Conservation (phyloP, 2,329 filamentous ascomycete species). For the Zymoseptoria ardabiliae region DNA sequence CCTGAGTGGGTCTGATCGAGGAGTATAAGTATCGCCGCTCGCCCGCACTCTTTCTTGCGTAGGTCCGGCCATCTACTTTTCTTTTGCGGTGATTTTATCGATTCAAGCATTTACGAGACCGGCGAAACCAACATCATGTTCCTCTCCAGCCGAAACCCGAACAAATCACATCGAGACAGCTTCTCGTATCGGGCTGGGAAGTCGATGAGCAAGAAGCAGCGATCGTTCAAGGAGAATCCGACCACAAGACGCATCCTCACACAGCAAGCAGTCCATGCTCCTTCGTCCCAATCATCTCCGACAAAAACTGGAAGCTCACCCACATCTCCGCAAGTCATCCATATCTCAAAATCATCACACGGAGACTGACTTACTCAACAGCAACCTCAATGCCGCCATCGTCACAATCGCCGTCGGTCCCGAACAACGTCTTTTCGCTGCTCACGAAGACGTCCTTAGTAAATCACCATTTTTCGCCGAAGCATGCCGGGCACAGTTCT, state of each 20-base stretch:
- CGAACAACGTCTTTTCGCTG: conserved; percentile 71
- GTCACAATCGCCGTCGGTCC: conserved; percentile 74
- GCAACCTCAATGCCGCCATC: conserved; percentile 53
- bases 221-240: conserved; percentile 28
- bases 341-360: background rate
- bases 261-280: conserved; percentile 16
- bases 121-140: conserved; percentile 20
- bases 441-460: conserved; percentile 77
- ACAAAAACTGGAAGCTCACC: conserved; percentile 22
- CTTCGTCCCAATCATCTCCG: conserved; percentile 23
- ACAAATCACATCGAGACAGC: conserved; percentile 29
- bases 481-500: conserved; percentile 56
- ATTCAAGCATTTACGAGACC: background rate
- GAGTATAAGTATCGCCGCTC: conserved; percentile 18
- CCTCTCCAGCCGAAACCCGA: conserved; percentile 17
- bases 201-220: conserved; percentile 28
- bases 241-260: conserved; percentile 21
- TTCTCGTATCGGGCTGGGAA: conserved; percentile 29
- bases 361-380: conserved; percentile 6
- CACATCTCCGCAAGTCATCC: conserved; percentile 25
- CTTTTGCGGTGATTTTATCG: background rate
- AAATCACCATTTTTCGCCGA: conserved; percentile 71
- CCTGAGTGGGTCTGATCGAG: conserved; percentile 10
- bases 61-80: conserved; percentile 5
- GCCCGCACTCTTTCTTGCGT: conserved; percentile 13